Percentiles rank a stretch among this genome's conserved stretches.
Conservation (phyloP, 768 basidiomycete genomes). For the Amanita brunnescens region DNA sequence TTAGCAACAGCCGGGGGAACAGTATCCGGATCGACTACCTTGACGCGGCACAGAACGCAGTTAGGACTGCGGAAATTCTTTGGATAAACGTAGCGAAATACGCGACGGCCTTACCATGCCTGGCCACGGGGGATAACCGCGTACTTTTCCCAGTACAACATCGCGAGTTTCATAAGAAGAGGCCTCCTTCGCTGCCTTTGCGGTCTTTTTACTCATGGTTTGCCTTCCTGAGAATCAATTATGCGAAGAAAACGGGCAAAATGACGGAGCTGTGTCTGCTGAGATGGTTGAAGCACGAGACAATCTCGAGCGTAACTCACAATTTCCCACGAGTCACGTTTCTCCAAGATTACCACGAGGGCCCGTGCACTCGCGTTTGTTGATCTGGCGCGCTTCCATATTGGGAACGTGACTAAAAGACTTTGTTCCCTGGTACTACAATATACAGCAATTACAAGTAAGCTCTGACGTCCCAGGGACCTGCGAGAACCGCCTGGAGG, state of each 20-base stretch:
- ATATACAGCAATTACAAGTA: neutral
- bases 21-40: slow-evolving; percentile 74
- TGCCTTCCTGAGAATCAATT: neutral
- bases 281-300: slow-evolving; percentile 18
- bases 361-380: slow-evolving; percentile 9
- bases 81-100: slow-evolving; percentile 9
- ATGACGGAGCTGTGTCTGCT: slow-evolving; percentile 1
- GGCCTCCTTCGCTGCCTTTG: slow-evolving; percentile 32
- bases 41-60: slow-evolving; percentile 9
- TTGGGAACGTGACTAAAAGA: neutral
- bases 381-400: too few relatives aligned
- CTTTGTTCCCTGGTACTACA: neutral
- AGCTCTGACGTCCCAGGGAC: neutral
- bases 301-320: slow-evolving; percentile 6
- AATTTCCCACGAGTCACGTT: slow-evolving; percentile 5
- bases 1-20: slow-evolving; percentile 54
- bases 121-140: slow-evolving; percentile 94
- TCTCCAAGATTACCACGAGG: slow-evolving; percentile 10
- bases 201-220: slow-evolving; percentile 45
- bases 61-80: slow-evolving; percentile 7
- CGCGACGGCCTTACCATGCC: slow-evolving; percentile 62
- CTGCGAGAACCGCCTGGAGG: neutral
- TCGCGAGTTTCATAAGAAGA: slow-evolving; percentile 65
- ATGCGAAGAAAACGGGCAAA: slow-evolving; percentile 7
- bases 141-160: slow-evolving; percentile 86